Percentiles rank a stretch among this genome's conserved stretches.
These are phyloP conservation scores for Fistulifera pelliculosa DNA, from an alignment of 108 stramenopile genomes.

Conservation along the genomic window DNA sequence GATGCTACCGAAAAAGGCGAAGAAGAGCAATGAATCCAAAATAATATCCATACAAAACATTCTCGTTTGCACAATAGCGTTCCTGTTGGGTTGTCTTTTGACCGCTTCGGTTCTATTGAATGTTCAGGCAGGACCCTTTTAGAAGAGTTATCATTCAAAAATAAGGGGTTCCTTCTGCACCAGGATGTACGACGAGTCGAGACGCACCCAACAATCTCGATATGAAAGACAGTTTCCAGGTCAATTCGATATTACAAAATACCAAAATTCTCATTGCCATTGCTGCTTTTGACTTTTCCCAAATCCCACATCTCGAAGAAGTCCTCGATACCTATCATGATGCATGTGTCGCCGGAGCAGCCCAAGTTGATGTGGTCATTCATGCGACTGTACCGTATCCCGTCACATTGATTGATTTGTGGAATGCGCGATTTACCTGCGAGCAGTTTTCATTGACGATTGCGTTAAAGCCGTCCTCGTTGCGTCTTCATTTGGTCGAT, in stretches of 20 bases:
- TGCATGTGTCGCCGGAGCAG: slow-evolving; percentile 59
- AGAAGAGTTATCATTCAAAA: too few species aligned
- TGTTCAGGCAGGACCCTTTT: too few species aligned
- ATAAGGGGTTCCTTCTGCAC: too few species aligned
- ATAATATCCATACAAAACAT: too few species aligned
- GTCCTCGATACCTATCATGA: slow-evolving; percentile 71
- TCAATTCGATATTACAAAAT: slow-evolving; percentile 15
- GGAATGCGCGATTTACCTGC: slow-evolving; percentile 47
- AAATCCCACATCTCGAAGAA: slow-evolving; percentile 75
- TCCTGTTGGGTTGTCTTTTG: slow-evolving; percentile 32
- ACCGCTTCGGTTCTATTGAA: slow-evolving; percentile 26
- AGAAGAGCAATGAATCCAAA: too few species aligned
- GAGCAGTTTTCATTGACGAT: slow-evolving; percentile 42
- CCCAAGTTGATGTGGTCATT: slow-evolving; percentile 61
- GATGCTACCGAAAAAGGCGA: too few species aligned
- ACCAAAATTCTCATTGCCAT: slow-evolving; percentile 41
- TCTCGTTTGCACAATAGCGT: slow-evolving; percentile 8
- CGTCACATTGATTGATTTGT: slow-evolving; percentile 62
- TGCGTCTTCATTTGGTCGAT: slow-evolving; percentile 75
- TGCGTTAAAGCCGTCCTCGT: slow-evolving; percentile 33
- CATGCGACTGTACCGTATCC: slow-evolving; percentile 63
- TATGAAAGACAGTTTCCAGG: too few species aligned
- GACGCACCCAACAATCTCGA: too few species aligned
- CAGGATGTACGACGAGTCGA: too few species aligned
- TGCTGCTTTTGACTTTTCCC: slow-evolving; percentile 72